Percentiles rank a stretch among this genome's conserved stretches.
Evolutionary conservation across 805 yeast species (phyloP).

Genomic region (Starmerella floris): DNA sequence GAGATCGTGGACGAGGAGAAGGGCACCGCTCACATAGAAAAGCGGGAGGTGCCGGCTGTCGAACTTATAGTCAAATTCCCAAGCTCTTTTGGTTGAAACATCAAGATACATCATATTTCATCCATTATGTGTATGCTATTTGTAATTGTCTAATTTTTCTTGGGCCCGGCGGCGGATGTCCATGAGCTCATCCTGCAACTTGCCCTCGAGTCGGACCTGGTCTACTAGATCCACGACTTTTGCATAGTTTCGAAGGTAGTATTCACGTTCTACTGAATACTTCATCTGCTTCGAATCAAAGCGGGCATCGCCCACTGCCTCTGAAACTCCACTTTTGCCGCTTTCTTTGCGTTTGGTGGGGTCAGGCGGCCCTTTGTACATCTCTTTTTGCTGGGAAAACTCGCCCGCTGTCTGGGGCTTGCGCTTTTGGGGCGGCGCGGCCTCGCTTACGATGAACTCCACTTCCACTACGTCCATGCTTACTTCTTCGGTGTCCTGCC

Average conservation of each 20-base stretch:
- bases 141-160: conserved; percentile 27
- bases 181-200: conserved; percentile 35
- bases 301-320: conserved; percentile 7
- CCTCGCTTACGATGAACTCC: conserved; percentile 17
- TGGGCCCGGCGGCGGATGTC: conserved; percentile 31
- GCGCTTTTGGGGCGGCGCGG: conserved; percentile 29
- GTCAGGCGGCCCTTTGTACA: conserved; percentile 48
- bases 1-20: conserved; percentile 35
- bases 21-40: conserved; percentile 26
- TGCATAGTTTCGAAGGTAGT: conserved; percentile 40
- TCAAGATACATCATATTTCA: too few relatives aligned
- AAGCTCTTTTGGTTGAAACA: neutral
- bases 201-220: conserved; percentile 24
- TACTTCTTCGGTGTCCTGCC: conserved; percentile 74
- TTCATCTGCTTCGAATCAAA: conserved; percentile 33
- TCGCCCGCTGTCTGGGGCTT: conserved; percentile 63
- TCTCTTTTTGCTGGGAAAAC: conserved; percentile 38
- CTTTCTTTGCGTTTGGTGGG: conserved; percentile 11
- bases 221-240: conserved; percentile 39
- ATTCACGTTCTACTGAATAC: conserved; percentile 51
- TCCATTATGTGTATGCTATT: too few relatives aligned
- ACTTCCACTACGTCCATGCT: conserved; percentile 39
- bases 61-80: conserved; percentile 29
- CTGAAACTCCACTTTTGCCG: neutral
- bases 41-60: conserved; percentile 33